phyloP scores from a whole-genome alignment of 495 filamentous ascomycete species.

The Pyrenula aspistea region DNA sequence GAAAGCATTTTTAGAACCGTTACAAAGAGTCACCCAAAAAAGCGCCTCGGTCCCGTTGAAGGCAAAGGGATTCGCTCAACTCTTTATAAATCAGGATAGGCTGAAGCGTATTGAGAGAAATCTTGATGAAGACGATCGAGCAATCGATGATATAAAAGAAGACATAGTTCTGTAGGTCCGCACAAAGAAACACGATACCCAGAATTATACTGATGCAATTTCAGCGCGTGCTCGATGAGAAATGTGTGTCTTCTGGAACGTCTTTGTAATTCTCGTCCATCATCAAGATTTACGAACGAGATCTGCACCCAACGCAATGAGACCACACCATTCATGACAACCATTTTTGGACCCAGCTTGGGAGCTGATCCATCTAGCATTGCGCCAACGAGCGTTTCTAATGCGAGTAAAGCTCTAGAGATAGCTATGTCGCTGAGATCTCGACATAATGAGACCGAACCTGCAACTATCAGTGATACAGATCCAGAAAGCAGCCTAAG shows the following conservation, averaged over 20 bases:
- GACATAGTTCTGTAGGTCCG: not conserved
- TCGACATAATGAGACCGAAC: not conserved
- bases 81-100: not conserved
- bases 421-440: not conserved
- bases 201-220: not conserved
- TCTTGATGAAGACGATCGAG: not conserved
- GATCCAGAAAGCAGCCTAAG: not conserved
- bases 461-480: not conserved
- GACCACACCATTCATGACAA: not conserved
- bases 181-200: not conserved
- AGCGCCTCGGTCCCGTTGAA: not conserved
- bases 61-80: not conserved
- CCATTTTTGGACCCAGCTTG: not conserved
- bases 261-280: not conserved
- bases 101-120: not conserved
- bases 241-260: not conserved
- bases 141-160: not conserved
- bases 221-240: not conserved
- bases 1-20: not conserved
- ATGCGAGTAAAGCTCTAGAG: not conserved
- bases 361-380: not conserved
- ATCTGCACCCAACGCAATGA: not conserved
- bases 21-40: not conserved
- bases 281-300: not conserved
- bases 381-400: not conserved